Evolutionary conservation across 2,329 filamentous ascomycete species (phyloP), one percentile per base, ranked within the genome.

Genomic region (Alternaria sp.): DNA sequence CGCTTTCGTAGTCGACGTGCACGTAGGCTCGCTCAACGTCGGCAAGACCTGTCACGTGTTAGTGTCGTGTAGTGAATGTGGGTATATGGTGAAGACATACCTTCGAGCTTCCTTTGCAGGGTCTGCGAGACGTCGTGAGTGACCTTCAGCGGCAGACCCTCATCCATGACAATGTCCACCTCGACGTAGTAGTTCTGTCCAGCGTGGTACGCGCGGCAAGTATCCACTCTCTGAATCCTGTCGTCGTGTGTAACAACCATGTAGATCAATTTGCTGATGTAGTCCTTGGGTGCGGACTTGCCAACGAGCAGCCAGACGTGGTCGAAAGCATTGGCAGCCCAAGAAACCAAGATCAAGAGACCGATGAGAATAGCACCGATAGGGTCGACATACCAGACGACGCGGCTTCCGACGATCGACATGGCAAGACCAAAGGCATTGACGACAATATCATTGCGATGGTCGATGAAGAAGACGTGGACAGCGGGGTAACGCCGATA

Each of bases 121-220:
- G 83, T 82, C 73, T 89, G 87, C 21, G 85, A 85, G 25, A 89
- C 85, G 66, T 89, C 87, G 67, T 89, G 87, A 3, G 86, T 86
- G 55, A 88, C 79, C 62, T 83, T 85, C 25, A 89, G 79, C 7
- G 85, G 86, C 3, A 84, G 81, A 5, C 83, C 79, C 64, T 85
- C 85, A 69, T 88, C 84, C 81, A 89, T 87, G 54, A 89, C 83
- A 55, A 89, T 83, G 69, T 89, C 87, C 5, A 89, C 84, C 68
- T 89, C 87, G 17, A 89, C 87, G 67, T 88, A 89, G 68, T 88
- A 87, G 43, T 85, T 83, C 66, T 89, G 86, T 0, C 88, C 87
- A 0, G 86, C 86, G 69, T 89, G 87, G 71, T 89, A 89, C 5
- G 87, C 87, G 58, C 85, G 84, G 74, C 85, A 87, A 23, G 85